Evolutionary conservation across 225 moss, liverwort and hornwort species (phyloP).

Genomic region (Asterella californica): DNA sequence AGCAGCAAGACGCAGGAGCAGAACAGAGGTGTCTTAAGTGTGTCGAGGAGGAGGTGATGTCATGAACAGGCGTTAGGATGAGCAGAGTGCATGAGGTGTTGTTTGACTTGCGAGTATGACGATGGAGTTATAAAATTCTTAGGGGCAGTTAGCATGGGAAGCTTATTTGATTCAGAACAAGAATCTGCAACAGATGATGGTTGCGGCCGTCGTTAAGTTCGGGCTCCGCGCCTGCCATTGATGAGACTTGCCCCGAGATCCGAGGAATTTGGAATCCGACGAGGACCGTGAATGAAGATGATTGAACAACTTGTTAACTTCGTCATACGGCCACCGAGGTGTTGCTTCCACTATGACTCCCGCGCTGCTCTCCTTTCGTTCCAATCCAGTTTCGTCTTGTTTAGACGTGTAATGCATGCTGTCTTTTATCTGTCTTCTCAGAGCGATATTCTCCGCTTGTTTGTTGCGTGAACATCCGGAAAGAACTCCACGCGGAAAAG

Average conservation of each 20-base stretch:
- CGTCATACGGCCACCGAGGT: slow-evolving; percentile 99
- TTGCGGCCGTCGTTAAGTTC: slow-evolving; percentile 35
- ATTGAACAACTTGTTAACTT: slow-evolving; percentile 99
- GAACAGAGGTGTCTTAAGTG: not conserved
- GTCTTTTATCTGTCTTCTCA: not conserved
- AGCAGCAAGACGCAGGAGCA: not conserved
- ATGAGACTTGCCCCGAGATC: slow-evolving; percentile 36
- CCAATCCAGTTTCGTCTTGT: not conserved
- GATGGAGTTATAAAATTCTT: not conserved
- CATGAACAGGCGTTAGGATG: not conserved
- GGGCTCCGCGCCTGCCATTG: slow-evolving; percentile 37
- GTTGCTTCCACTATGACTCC: not conserved
- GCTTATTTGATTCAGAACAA: slow-evolving; percentile 38
- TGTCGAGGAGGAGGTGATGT: not conserved
- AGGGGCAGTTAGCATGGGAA: slow-evolving; percentile 16
- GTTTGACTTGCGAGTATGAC: not conserved
- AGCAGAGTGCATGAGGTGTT: not conserved
- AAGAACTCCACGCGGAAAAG: not conserved
- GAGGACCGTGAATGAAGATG: slow-evolving; percentile 58
- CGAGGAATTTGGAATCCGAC: slow-evolving; percentile 21
- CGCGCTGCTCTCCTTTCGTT: not conserved
- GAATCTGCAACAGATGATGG: slow-evolving; percentile 43
- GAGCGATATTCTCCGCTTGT: not conserved
- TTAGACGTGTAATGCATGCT: not conserved
- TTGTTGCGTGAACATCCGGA: not conserved